These are phyloP conservation scores for Phytophthora nicotianae DNA, from an alignment of 352 stramenopile genomes.

Conservation along the genomic window DNA sequence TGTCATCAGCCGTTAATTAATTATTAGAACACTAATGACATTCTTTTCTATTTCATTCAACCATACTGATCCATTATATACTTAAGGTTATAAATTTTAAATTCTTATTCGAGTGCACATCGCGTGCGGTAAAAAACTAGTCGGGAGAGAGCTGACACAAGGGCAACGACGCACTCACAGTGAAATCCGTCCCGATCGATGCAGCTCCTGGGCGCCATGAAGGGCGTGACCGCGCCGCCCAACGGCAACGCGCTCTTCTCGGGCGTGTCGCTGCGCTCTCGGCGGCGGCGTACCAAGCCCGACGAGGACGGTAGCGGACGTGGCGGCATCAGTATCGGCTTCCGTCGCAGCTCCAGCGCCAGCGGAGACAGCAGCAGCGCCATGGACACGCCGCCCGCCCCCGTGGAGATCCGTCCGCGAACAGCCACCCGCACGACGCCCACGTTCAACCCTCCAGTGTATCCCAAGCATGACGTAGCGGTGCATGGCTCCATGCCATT, in stretches of 20 bases:
- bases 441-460: conserved; percentile 1
- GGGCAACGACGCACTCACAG: background rate
- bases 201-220: conserved; percentile 41
- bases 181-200: conserved; percentile 11
- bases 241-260: conserved; percentile 39
- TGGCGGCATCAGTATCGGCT: conserved; percentile 17
- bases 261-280: conserved; percentile 36
- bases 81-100: background rate
- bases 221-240: conserved; percentile 35
- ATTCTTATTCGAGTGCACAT: background rate
- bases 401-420: conserved; percentile 14
- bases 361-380: conserved; percentile 24
- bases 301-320: conserved; percentile 12
- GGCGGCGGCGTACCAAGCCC: conserved; percentile 13
- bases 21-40: background rate
- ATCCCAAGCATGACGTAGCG: conserved; percentile 24
- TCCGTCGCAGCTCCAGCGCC: conserved; percentile 25
- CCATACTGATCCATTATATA: background rate
- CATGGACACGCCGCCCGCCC: conserved; percentile 23
- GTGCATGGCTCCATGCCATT: conserved; percentile 33
- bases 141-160: conserved; percentile 16
- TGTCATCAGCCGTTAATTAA: background rate
- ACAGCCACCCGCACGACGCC: conserved; percentile 11
- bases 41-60: too few relatives aligned
- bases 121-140: conserved; percentile 18